phyloP scores from a whole-genome alignment of 306 rosid genomes.

The Sphenostylis stenocarpa region DNA sequence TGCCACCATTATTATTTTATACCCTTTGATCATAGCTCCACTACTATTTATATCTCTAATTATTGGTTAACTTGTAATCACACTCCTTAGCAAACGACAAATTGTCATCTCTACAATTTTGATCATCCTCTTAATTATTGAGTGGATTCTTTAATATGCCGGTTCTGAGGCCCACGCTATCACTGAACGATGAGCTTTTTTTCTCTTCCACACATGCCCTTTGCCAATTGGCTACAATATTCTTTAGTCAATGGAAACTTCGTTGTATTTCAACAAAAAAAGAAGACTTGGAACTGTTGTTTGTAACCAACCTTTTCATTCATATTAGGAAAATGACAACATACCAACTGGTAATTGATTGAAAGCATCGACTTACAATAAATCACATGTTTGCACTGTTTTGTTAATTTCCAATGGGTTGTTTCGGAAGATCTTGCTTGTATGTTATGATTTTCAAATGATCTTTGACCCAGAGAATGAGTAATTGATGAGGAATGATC shows the following conservation, averaged over 20 bases:
- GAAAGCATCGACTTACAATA: slow-evolving; percentile 38
- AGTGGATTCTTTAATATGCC: slow-evolving; percentile 20
- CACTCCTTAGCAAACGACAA: slow-evolving; percentile 35
- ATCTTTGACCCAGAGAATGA: slow-evolving; percentile 28
- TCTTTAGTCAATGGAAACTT: slow-evolving; percentile 33
- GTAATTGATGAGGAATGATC: slow-evolving; percentile 2
- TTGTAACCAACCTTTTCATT: not conserved
- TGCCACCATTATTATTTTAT: not conserved
- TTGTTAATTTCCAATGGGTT: not conserved
- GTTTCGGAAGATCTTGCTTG: slow-evolving; percentile 19
- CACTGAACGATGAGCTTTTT: not conserved
- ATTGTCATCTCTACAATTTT: not conserved
- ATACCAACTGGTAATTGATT: slow-evolving; percentile 30
- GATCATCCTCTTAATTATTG: slow-evolving; percentile 23
- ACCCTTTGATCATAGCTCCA: slow-evolving; percentile 7
- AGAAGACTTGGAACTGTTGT: not conserved
- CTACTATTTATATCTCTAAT: slow-evolving; percentile 28
- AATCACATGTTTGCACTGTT: not conserved
- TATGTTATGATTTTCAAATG: slow-evolving; percentile 24
- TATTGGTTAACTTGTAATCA: slow-evolving; percentile 26
- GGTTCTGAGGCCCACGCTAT: slow-evolving; percentile 21
- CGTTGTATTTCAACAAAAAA: slow-evolving; percentile 4
- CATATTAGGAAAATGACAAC: slow-evolving; percentile 28
- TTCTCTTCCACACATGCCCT: not conserved
- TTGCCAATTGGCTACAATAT: slow-evolving; percentile 23